Base-by-base conservation (phyloP, 257 asterid species). In the Solanum pimpinellifolium region DNA sequence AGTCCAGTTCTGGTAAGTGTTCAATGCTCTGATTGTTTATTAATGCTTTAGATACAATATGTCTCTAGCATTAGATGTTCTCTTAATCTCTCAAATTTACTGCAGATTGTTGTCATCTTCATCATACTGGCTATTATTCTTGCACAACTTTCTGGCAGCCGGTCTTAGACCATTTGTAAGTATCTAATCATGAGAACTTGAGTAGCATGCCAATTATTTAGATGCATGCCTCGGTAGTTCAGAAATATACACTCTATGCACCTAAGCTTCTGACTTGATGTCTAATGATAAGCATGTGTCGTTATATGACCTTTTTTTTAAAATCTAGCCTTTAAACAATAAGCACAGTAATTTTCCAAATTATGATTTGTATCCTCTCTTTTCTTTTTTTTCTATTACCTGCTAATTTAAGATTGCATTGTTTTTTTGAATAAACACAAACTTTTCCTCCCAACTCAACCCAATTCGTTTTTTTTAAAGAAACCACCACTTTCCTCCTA, bases 61-160 rank as follows among this genome's bases (percentile, higher is more conserved):
- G 11, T 46, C 82, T 47, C 4, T 80, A 21, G 46, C 49, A 56
- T 27, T 44, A 72, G 42, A 88, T 66, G 13, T 29, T 76, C 88
- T 74, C 90, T 89, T 89, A 68, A 82, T 68, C 59, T 87, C 41
- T 70, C 82, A 15, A 74, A 89, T 75, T 84, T 68, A 25, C 47
- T 93, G 93, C 96, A 96, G 99, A 87, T 95, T 89, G 92, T 86
- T 75, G 21, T 93, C 91, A 52, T 95, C 84, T 89, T 94, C 88
- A 76, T 94, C 92, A 85, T 94, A 83, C 85, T 95, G 81, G 97
- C 96, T 83, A 90, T 93, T 65, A 90, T 93, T 87, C 89, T 92
- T 37, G 92, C 94, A 21, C 91, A 92, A 86, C 66, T 92, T 13
- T 90, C 92, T 16, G 93, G 95, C 69, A 89, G 87, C 76, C 90